phyloP scores from a whole-genome alignment of 495 filamentous ascomycete species.

The Astrothelium macrocarpum region DNA sequence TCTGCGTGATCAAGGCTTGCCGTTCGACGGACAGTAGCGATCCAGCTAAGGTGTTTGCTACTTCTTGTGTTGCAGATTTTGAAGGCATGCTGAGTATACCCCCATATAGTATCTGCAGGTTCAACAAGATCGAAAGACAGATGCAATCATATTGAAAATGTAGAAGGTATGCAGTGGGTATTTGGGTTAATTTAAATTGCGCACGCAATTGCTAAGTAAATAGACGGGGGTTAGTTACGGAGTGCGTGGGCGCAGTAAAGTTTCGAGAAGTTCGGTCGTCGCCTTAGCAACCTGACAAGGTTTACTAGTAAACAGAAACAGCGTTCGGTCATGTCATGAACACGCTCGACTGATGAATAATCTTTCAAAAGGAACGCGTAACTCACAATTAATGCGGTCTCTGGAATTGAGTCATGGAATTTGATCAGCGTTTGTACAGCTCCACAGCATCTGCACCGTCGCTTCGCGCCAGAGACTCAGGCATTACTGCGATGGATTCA shows the following conservation, averaged over 20 bases:
- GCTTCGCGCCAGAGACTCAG: conserved; percentile 28
- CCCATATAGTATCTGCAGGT: too few relatives aligned
- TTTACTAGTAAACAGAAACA: conserved; percentile 4
- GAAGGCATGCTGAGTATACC: neutral
- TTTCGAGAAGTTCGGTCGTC: neutral
- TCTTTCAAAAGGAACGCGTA: neutral
- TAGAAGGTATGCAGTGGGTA: too few relatives aligned
- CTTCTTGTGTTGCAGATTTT: neutral
- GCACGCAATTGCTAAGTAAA: too few relatives aligned
- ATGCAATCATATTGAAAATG: too few relatives aligned
- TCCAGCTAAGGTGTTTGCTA: neutral
- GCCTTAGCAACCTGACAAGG: neutral
- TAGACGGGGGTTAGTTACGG: too few relatives aligned
- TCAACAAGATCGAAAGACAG: too few relatives aligned
- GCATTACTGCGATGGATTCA: conserved; percentile 14
- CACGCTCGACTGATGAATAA: neutral
- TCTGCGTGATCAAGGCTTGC: neutral
- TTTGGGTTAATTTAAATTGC: too few relatives aligned
- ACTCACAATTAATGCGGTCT: neutral
- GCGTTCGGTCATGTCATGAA: neutral
- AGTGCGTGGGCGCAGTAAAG: neutral
- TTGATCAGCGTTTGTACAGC: neutral
- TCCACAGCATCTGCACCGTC: conserved; percentile 28
- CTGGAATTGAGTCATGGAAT: neutral
- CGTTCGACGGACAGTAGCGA: neutral